These are phyloP conservation scores for Teratosphaeria gauchensis DNA, from an alignment of 2,329 filamentous ascomycete genomes.

Conservation along the genomic window DNA sequence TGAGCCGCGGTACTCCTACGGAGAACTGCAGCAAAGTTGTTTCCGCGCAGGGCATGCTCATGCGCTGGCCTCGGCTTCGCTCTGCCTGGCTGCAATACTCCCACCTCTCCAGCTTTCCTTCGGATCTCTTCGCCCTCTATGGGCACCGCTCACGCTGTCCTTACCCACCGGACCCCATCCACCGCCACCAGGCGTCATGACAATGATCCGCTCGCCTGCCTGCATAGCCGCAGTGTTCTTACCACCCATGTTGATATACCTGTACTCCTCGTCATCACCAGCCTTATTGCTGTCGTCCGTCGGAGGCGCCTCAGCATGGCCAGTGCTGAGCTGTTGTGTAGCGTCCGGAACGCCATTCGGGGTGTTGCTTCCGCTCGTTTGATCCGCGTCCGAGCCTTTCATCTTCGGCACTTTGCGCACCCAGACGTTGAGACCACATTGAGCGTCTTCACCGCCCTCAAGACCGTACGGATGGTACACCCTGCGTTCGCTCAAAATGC, in stretches of 20 bases:
- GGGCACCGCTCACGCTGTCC: conserved; percentile 40
- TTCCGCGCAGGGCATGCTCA: conserved; percentile 7
- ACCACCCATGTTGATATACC: conserved; percentile 62
- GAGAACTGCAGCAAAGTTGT: not conserved
- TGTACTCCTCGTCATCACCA: conserved; percentile 28
- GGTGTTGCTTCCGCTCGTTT: conserved; percentile 3
- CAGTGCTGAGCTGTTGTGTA: conserved; percentile 1
- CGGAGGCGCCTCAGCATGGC: conserved; percentile 5
- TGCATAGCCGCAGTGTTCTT: conserved; percentile 74
- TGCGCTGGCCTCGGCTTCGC: conserved; percentile 40
- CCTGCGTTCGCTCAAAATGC: conserved; percentile 66
- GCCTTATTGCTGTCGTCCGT: conserved; percentile 1
- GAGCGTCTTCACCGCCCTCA: conserved; percentile 68
- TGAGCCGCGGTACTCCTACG: no score
- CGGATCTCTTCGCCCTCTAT: conserved; percentile 42
- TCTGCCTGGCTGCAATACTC: conserved; percentile 46
- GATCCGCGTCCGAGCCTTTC: conserved; percentile 22
- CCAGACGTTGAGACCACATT: conserved; percentile 80
- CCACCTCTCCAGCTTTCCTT: conserved; percentile 51
- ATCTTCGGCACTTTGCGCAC: conserved; percentile 53
- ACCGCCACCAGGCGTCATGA: conserved; percentile 69
- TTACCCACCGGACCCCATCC: conserved; percentile 60
- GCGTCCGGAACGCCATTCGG: not conserved
- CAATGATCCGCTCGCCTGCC: conserved; percentile 66
- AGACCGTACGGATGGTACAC: conserved; percentile 75